phyloP scores from a whole-genome alignment of 148 eudicot species.

The Agrostemma githago region DNA sequence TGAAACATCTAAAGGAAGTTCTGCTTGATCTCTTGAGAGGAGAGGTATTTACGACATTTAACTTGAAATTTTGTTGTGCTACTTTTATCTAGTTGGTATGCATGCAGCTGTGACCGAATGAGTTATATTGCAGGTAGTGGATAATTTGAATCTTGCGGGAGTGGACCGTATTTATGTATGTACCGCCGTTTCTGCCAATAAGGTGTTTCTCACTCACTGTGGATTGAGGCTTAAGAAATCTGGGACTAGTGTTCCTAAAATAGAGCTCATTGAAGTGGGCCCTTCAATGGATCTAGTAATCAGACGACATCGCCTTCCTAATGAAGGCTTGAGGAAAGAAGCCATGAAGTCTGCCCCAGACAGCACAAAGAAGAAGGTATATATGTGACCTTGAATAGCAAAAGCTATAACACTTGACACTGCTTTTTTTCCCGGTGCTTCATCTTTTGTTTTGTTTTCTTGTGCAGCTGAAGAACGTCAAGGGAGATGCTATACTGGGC shows the following conservation, averaged over 20 bases:
- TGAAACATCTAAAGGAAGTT: slow-evolving; percentile 88
- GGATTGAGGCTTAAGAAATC: slow-evolving; percentile 80
- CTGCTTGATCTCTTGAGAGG: slow-evolving; percentile 84
- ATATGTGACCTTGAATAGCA: slow-evolving; percentile 15
- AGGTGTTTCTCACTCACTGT: slow-evolving; percentile 67
- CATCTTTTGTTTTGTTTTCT: not conserved
- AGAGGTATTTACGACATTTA: slow-evolving; percentile 42
- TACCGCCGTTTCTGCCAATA: slow-evolving; percentile 70
- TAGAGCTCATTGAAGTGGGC: slow-evolving; percentile 86
- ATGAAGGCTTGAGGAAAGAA: slow-evolving; percentile 62
- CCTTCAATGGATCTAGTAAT: slow-evolving; percentile 90
- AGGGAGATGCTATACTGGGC: slow-evolving; percentile 36
- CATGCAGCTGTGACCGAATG: not conserved
- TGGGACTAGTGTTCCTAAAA: slow-evolving; percentile 66
- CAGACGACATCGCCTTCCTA: slow-evolving; percentile 76
- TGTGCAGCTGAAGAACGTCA: slow-evolving; percentile 79
- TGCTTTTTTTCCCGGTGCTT: not conserved
- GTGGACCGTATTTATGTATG: slow-evolving; percentile 83
- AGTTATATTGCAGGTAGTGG: slow-evolving; percentile 44
- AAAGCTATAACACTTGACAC: slow-evolving; percentile 7
- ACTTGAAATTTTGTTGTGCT: not conserved
- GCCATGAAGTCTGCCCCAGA: slow-evolving; percentile 72
- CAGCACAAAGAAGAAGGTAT: slow-evolving; percentile 62
- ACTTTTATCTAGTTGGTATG: not conserved
- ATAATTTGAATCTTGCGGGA: slow-evolving; percentile 83